These are phyloP conservation scores for Colletotrichum camelliae DNA, from an alignment of 2,329 filamentous ascomycete species.

Conservation along the genomic window DNA sequence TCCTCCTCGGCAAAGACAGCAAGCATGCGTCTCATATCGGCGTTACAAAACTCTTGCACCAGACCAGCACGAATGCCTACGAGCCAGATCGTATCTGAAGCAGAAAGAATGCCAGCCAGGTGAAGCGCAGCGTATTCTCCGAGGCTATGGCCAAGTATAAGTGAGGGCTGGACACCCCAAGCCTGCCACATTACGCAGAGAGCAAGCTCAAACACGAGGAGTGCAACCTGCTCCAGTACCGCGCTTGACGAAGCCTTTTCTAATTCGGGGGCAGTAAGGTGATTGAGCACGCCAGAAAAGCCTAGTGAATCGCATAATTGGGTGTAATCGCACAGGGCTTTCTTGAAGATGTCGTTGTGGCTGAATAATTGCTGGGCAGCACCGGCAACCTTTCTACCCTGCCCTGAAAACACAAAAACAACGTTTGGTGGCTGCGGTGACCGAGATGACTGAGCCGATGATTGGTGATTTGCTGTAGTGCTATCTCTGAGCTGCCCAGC, in stretches of 20 bases:
- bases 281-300: not conserved
- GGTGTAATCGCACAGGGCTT: not conserved
- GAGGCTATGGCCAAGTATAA: slow-evolving; percentile 58
- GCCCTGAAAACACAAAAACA: not conserved
- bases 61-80: not conserved
- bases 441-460: not conserved
- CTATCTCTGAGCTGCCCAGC: not conserved
- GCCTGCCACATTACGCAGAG: slow-evolving; percentile 45
- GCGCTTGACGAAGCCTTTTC: not conserved
- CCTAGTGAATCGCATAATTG: not conserved
- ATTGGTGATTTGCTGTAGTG: not conserved
- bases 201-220: slow-evolving; percentile 45
- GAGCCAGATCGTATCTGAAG: slow-evolving; percentile 2
- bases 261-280: not conserved
- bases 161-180: slow-evolving; percentile 45
- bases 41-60: not conserved
- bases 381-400: not conserved
- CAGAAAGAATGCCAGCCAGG: slow-evolving; percentile 56
- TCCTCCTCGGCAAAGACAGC: not conserved
- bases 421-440: not conserved
- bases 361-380: not conserved
- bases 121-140: slow-evolving; percentile 68
- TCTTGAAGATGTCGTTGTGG: not conserved
- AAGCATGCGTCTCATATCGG: slow-evolving; percentile 10
- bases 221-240: slow-evolving; percentile 38